Evolutionary conservation across 768 basidiomycete species (phyloP), one percentile per base, ranked within the genome.

Genomic region (Daedaleopsis sinensis): DNA sequence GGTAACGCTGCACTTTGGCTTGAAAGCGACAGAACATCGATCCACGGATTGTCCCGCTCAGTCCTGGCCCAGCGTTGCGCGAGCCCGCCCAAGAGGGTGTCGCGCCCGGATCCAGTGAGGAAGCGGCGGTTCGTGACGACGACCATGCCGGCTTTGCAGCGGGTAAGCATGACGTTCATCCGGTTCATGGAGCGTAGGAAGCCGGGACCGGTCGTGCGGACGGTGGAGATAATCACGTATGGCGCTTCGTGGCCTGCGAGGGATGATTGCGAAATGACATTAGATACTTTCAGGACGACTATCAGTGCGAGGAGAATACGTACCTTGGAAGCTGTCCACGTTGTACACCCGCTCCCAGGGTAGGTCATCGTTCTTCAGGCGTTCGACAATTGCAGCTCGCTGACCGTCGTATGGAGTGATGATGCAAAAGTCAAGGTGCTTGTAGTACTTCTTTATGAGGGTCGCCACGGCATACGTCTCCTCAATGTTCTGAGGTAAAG

Each of bases 321-420:
- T 18, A 82, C 83, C 84, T 76, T 83, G 83, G 67, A 83, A 85
- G 61, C 80, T 82, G 64, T 85, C 83, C 10, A 85, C 77, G 61
- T 83, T 84, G 72, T 77, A 84, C 0, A 83, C 82, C 0, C 61
- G 65, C 32, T 82, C 77, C 73, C 76, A 80, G 5, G 76, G 77
- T 11, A 76, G 70, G 12, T 72, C 63, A 37, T 69, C 74, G 5
- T 46, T 61, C 47, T 78, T 74, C 35, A 84, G 68, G 3, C 57
- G 61, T 16, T 61, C 64, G 57, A 77, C 73, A 27, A 84, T 79
- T 1, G 71, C 72, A 0, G 77, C 77, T 12, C 84, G 67, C 68
- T 85, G 84, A 0, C 79, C 79, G 62, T 84, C 84, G 58, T 85
- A 85, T 0, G 81, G 83, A 1, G 83, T 84, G 49, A 85, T 82